These are phyloP conservation scores for Wickerhamiella australiensis DNA, from an alignment of 805 yeast species.

Conservation along the genomic window DNA sequence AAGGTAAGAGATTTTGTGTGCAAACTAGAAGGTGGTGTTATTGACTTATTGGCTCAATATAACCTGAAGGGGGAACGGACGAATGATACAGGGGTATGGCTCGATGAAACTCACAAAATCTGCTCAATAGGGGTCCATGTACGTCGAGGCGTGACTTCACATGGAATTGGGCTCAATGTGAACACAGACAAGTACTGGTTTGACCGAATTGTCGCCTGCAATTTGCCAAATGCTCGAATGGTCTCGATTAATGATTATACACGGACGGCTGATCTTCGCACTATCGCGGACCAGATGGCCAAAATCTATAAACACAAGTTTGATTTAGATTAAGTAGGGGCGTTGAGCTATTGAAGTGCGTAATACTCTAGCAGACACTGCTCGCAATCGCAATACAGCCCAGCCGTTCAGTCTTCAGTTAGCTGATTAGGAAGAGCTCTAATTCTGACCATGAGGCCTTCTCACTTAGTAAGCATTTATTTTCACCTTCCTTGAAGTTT, in stretches of 20 bases:
- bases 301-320: slow-evolving; percentile 13
- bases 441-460: too few relatives aligned
- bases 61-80: slow-evolving; percentile 41
- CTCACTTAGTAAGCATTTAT: not conserved
- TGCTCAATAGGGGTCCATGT: slow-evolving; percentile 86
- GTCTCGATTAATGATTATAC: slow-evolving; percentile 28
- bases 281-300: slow-evolving; percentile 36
- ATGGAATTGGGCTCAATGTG: slow-evolving; percentile 79
- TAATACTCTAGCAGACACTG: too few relatives aligned
- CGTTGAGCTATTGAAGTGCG: not conserved
- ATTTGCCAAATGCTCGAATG: slow-evolving; percentile 56
- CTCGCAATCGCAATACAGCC: too few relatives aligned
- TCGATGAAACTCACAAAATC: slow-evolving; percentile 45
- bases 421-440: too few relatives aligned
- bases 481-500: too few relatives aligned
- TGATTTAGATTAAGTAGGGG: slow-evolving; percentile 14
- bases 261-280: slow-evolving; percentile 25
- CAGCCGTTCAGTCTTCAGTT: too few relatives aligned
- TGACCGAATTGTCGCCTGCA: slow-evolving; percentile 73
- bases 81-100: slow-evolving; percentile 84
- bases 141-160: slow-evolving; percentile 71
- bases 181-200: slow-evolving; percentile 59
- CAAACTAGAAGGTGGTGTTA: slow-evolving; percentile 47
- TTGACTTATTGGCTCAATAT: slow-evolving; percentile 34
- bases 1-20: slow-evolving; percentile 56